Evolutionary conservation across 352 stramenopile genomes (phyloP).

Genomic region (Phytopythium sindhum): DNA sequence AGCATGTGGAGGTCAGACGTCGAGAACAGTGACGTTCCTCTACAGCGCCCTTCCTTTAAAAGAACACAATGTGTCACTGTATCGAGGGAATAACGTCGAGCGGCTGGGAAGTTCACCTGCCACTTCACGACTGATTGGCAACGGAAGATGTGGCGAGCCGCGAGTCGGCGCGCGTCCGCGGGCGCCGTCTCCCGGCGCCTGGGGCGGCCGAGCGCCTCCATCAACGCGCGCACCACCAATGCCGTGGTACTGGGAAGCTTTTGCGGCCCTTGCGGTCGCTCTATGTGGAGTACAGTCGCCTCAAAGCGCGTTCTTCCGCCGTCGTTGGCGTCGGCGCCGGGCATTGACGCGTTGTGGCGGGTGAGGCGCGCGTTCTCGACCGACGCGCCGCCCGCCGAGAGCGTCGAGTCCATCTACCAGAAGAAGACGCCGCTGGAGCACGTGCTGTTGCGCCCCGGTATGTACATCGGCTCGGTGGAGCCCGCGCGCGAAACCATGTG

Average conservation of each 20-base stretch:
- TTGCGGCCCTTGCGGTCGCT: not conserved
- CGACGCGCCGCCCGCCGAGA: slow-evolving; percentile 19
- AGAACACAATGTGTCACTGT: slow-evolving; percentile 8
- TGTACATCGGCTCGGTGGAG: slow-evolving; percentile 92
- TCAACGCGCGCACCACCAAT: not conserved
- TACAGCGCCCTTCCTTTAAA: slow-evolving; percentile 30
- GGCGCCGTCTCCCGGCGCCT: not conserved
- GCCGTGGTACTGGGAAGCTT: not conserved
- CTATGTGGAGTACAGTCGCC: not conserved
- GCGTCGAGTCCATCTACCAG: slow-evolving; percentile 83
- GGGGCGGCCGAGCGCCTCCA: not conserved
- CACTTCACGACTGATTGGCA: slow-evolving; percentile 1
- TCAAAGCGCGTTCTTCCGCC: not conserved
- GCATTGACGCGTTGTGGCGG: not conserved
- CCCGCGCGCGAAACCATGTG: slow-evolving; percentile 71
- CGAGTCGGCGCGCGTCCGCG: slow-evolving; percentile 3
- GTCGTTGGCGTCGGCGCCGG: not conserved
- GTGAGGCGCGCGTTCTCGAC: slow-evolving; percentile 11
- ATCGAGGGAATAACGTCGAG: not conserved
- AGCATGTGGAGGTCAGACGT: not conserved
- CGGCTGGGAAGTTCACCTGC: not conserved
- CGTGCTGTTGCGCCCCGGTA: slow-evolving; percentile 86
- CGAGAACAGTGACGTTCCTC: not conserved
- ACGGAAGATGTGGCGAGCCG: slow-evolving; percentile 24
- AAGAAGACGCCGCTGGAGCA: slow-evolving; percentile 90